Evolutionary conservation across 2,329 filamentous ascomycete genomes (phyloP).

Genomic region (Ophiocordyceps camponoti-floridani): DNA sequence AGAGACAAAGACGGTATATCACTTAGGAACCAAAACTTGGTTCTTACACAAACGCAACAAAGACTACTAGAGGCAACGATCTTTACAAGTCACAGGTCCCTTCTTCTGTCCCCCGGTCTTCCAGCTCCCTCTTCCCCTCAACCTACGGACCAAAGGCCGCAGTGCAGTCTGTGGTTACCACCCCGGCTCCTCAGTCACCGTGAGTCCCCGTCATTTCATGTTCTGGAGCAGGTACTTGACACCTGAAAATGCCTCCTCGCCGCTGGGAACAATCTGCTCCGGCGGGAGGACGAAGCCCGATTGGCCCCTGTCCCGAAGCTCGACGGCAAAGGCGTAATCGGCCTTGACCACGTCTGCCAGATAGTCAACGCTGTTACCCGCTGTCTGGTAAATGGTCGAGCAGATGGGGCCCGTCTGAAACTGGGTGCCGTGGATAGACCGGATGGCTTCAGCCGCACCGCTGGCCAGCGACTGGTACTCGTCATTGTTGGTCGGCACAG

Average conservation of each 20-base stretch:
- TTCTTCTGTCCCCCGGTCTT: too few species aligned
- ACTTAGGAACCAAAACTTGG: too few species aligned
- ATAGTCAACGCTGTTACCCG: slow-evolving; percentile 27
- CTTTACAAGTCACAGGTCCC: too few species aligned
- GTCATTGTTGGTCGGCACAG: slow-evolving; percentile 23
- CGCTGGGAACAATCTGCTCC: slow-evolving; percentile 22
- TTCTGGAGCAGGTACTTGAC: slow-evolving; percentile 40
- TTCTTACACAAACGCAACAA: too few species aligned
- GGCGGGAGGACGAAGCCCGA: slow-evolving; percentile 25
- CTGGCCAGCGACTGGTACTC: slow-evolving; percentile 29
- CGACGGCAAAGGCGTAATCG: slow-evolving; percentile 21
- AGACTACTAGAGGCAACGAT: too few species aligned
- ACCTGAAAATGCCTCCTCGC: slow-evolving; percentile 24
- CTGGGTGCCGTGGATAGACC: slow-evolving; percentile 17
- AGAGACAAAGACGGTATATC: too few species aligned
- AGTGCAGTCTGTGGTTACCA: neutral
- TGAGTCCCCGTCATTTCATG: slow-evolving; percentile 12
- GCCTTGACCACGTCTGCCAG: slow-evolving; percentile 21
- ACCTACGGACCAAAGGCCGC: too few species aligned
- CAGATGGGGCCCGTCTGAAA: slow-evolving; percentile 35
- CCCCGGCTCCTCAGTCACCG: neutral
- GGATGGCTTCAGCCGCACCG: slow-evolving; percentile 31
- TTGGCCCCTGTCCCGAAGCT: slow-evolving; percentile 18
- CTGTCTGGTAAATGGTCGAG: slow-evolving; percentile 40
- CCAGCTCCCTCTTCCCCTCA: too few species aligned